Evolutionary conservation across 176 grass and related monocot species (phyloP), one percentile per base, ranked within the genome.

Genomic region (Thalia dealbata): DNA sequence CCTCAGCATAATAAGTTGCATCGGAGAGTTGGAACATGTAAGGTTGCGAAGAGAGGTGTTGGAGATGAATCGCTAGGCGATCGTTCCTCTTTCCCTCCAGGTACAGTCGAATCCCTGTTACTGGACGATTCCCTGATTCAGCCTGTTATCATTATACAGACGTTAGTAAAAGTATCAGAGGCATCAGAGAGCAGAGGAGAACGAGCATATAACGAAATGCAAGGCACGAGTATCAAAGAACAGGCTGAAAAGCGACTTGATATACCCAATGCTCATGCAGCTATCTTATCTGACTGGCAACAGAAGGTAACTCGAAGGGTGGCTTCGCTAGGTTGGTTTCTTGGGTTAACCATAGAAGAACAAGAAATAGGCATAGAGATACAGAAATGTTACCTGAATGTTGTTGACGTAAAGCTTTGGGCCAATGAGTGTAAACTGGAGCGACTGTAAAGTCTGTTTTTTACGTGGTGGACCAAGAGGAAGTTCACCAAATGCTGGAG

Each of bases 51-150:
- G 79, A 82, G 11, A 96, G 80, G 79, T 96, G 92, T 61, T 96
- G 86, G 0, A 96, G 89, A 73, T 96, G 92, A 32, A 91, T 78
- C n/a, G 83, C 92, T 69, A 96, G 73, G 67, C 80, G 79, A 71
- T 85, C 73, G 25, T 79, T 89, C 69, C 78, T 88, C 63, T 96
- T 91, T 60, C 92, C 92, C 78, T 96, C 92, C 30, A 96, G 50
- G 82, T 91, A 96, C 16, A 96, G 82, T 21, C 88, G 84, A 68
- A 96, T 83, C 54, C 92, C 92, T 1, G 86, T 96, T 68, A 96
- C 92, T 3, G 86, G 92, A 42, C 86, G 83, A 22, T 82, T 84
- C 64, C 78, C 67, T 18, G 92, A 96, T 74, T 91, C 83, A 12
- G 81, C 86, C 89, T 91, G 82, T 50, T n/a, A 55, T 35, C n/a